Evolutionary conservation across 2,329 filamentous ascomycete species (phyloP).

Genomic region (Aotearoamyces nothofagi): DNA sequence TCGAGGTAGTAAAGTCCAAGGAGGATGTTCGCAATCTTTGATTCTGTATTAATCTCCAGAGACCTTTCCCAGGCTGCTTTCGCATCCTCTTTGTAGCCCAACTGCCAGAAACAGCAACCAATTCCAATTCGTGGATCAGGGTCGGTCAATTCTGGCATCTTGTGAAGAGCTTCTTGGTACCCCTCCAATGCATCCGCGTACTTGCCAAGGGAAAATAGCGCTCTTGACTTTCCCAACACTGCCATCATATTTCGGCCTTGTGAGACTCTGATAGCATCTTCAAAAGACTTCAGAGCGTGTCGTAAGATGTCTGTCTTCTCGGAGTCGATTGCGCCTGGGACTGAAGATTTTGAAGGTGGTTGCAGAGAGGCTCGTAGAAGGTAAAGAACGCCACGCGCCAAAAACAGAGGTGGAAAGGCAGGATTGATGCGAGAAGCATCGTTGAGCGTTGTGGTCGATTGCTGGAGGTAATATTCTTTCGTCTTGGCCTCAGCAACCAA

Average conservation of each 20-base stretch:
- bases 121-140: constrained; percentile 94
- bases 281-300: constrained; percentile 81
- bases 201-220: constrained; percentile 73
- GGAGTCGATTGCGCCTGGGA: constrained; percentile 47
- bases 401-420: constrained; percentile 76
- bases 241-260: constrained; percentile 84
- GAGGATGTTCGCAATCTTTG: constrained; percentile 80
- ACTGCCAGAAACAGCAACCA: constrained; percentile 92
- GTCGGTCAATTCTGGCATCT: constrained; percentile 76
- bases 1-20: constrained; percentile 85
- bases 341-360: constrained; percentile 52
- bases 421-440: constrained; percentile 92
- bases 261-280: constrained; percentile 79
- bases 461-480: constrained; percentile 84
- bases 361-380: constrained; percentile 79
- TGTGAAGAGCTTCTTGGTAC: constrained; percentile 78
- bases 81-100: constrained; percentile 88
- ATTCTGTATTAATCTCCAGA: constrained; percentile 65
- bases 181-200: constrained; percentile 68
- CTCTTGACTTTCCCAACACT: constrained; percentile 75
- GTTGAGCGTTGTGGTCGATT: constrained; percentile 83
- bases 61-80: constrained; percentile 81
- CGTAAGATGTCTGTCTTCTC: constrained; percentile 69
- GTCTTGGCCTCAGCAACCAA: constrained; percentile 62
- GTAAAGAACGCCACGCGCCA: constrained; percentile 79